Conservation (phyloP, 352 stramenopile species). For the Salisapilia sapeloensis region DNA sequence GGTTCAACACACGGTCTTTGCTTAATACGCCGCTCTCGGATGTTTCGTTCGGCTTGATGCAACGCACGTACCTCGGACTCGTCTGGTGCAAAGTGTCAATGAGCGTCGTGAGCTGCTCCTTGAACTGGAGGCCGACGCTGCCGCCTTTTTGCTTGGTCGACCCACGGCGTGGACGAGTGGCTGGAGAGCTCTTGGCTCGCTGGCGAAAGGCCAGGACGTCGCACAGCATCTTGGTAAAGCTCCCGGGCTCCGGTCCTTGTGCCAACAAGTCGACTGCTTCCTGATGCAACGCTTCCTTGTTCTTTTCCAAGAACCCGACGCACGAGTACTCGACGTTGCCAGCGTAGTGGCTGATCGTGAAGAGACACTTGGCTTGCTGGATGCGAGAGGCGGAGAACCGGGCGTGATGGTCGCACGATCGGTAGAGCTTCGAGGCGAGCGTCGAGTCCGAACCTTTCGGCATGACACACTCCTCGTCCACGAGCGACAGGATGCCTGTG, state of each 20-base stretch:
- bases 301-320: conserved; percentile 69
- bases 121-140: conserved; percentile 78
- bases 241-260: conserved; percentile 48
- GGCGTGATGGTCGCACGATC: conserved; percentile 31
- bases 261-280: conserved; percentile 67
- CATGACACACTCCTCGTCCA: conserved; percentile 82
- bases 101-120: conserved; percentile 58
- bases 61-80: conserved; percentile 79
- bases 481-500: conserved; percentile 58
- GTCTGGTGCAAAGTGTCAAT: conserved; percentile 55
- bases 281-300: conserved; percentile 74
- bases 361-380: conserved; percentile 47
- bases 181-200: conserved; percentile 30
- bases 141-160: conserved; percentile 48
- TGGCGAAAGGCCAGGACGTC: conserved; percentile 35
- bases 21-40: conserved; percentile 40
- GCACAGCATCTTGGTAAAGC: conserved; percentile 52
- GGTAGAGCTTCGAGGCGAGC: conserved; percentile 71
- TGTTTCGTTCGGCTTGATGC: conserved; percentile 79
- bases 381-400: conserved; percentile 61
- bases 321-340: conserved; percentile 66
- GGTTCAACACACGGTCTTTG: conserved; percentile 55
- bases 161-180: conserved; percentile 29
- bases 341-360: conserved; percentile 73
- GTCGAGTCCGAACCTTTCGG: conserved; percentile 70